These are phyloP conservation scores for Lasiosphaeria hispida DNA, from an alignment of 495 filamentous ascomycete species.

Conservation along the genomic window DNA sequence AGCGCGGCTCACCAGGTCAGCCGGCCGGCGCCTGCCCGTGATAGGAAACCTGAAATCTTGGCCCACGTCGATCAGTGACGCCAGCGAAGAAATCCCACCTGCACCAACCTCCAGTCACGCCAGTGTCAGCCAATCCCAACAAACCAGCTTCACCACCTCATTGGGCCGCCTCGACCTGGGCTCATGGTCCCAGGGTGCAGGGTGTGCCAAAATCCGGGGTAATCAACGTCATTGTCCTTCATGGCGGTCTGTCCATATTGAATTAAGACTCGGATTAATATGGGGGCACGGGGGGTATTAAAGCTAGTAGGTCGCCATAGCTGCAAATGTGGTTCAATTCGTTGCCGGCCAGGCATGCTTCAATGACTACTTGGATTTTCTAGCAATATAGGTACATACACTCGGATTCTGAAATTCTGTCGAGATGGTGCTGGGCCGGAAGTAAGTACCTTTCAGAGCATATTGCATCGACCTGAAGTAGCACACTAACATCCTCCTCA, in stretches of 20 bases:
- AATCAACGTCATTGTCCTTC: slow-evolving; percentile 5
- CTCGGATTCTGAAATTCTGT: not conserved
- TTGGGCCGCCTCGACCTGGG: not conserved
- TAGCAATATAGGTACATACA: not conserved
- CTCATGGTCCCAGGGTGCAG: not conserved
- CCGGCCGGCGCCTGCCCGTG: no score
- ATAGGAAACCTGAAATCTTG: not conserved
- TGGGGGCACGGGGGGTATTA: not conserved
- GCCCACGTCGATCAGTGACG: slow-evolving; percentile 5
- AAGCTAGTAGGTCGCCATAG: not conserved
- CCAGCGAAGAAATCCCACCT: not conserved
- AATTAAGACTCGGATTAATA: not conserved
- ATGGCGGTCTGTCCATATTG: not conserved
- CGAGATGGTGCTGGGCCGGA: not conserved
- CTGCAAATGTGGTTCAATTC: not conserved
- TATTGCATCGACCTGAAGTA: no score
- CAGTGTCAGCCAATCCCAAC: not conserved
- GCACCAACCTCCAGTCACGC: not conserved
- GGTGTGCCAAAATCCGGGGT: not conserved
- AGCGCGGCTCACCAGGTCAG: not conserved
- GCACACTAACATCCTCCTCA: slow-evolving; percentile 9
- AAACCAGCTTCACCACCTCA: not conserved
- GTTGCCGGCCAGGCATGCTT: not conserved
- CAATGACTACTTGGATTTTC: not conserved
- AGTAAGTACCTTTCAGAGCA: not conserved